A percentile compares a stretch with the other conserved stretches of the same genome.
phyloP scores from a whole-genome alignment of 2,329 filamentous ascomycete species.

The Microascus cirrosus region DNA sequence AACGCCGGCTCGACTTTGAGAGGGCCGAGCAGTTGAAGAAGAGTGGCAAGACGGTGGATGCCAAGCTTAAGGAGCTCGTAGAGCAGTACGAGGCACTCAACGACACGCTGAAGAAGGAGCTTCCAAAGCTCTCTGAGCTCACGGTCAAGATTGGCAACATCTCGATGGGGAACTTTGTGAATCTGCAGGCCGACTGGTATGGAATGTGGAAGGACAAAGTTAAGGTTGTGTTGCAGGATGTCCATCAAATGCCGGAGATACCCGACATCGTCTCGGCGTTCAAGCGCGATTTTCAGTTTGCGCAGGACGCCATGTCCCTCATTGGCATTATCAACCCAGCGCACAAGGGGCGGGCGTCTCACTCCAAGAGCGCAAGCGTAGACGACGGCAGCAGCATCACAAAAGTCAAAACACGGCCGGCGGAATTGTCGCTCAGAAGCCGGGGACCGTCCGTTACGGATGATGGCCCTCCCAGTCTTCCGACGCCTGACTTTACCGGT shows the following conservation, averaged over 20 bases:
- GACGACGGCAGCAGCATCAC: constrained; percentile 38
- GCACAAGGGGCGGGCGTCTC: constrained; percentile 46
- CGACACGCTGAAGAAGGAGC: constrained; percentile 82
- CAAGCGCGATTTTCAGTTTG: constrained; percentile 64
- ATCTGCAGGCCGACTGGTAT: constrained; percentile 77
- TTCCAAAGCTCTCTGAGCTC: constrained; percentile 70
- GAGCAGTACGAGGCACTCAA: constrained; percentile 89
- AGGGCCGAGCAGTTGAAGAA: constrained; percentile 68
- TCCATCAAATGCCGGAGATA: constrained; percentile 50
- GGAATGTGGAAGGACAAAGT: constrained; percentile 76
- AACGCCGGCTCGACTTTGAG: constrained; percentile 83
- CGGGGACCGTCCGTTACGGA: constrained; percentile 52
- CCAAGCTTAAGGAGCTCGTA: constrained; percentile 71
- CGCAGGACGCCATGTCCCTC: constrained; percentile 59
- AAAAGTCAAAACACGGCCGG: constrained; percentile 32
- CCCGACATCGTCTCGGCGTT: constrained; percentile 69
- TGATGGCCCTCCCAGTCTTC: constrained; percentile 49
- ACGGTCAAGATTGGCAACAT: constrained; percentile 78
- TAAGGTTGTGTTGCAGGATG: constrained; percentile 57
- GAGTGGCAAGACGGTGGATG: constrained; percentile 74
- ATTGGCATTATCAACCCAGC: constrained; percentile 71
- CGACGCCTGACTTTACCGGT: constrained; percentile 54
- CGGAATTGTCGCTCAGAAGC: constrained; percentile 37
- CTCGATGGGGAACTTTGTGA: constrained; percentile 72
- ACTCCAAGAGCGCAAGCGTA: constrained; percentile 45